Evolutionary conservation across 371 early-diverging fungal genomes (phyloP).

Genomic region (Circinella minor): DNA sequence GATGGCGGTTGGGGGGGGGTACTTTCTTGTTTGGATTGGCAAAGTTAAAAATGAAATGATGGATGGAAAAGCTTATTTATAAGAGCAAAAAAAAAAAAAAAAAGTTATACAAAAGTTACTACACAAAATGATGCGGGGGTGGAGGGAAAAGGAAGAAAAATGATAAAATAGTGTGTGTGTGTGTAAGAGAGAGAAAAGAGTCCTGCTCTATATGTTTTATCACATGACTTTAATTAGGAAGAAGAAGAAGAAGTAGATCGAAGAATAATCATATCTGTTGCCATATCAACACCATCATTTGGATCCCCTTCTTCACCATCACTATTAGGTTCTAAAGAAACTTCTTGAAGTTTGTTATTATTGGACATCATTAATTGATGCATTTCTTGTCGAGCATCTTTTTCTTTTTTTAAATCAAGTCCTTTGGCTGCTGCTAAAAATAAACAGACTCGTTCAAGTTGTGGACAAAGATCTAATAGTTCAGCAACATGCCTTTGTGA

Average conservation of each 20-base stretch:
- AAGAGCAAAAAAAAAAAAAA: too few species aligned
- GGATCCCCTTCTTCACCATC: conserved; percentile 16
- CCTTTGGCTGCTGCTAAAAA: conserved; percentile 31
- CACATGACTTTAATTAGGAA: too few species aligned
- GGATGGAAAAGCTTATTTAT: too few species aligned
- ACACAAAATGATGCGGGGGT: too few species aligned
- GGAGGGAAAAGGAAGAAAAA: too few species aligned
- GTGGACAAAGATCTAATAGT: conserved; percentile 32
- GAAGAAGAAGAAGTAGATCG: conserved; percentile 5
- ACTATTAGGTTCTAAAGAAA: neutral
- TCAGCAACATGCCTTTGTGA: conserved; percentile 31
- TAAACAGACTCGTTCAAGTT: conserved; percentile 29
- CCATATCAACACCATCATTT: conserved; percentile 10
- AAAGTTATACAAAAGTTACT: too few species aligned
- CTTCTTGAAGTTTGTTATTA: conserved; percentile 14
- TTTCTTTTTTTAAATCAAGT: conserved; percentile 17
- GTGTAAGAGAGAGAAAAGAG: too few species aligned
- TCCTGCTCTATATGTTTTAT: neutral
- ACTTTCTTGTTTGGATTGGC: too few species aligned
- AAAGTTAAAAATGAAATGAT: too few species aligned
- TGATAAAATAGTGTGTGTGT: too few species aligned
- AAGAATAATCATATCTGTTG: conserved; percentile 19
- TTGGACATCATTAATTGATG: conserved; percentile 10
- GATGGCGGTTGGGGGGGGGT: too few species aligned
- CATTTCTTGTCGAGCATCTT: neutral